Evolutionary conservation across 164 flowering plant species (phyloP), one percentile per base, ranked within the genome.

Genomic region (Dillenia suffruticosa): DNA sequence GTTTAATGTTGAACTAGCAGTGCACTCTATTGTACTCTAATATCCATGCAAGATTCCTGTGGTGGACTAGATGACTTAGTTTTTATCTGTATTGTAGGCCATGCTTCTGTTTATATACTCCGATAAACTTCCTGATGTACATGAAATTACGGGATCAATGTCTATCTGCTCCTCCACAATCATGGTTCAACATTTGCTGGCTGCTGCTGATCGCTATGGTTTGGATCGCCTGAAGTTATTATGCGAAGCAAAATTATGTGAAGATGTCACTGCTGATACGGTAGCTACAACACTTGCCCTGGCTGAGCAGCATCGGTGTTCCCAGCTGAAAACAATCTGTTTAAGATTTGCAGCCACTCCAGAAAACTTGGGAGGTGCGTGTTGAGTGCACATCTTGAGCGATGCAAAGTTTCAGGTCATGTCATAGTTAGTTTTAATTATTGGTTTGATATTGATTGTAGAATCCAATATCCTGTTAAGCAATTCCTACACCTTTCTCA

Each of bases 231-330:
- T 92, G 70, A 92, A 84, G 62, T 44, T 80, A 32, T 67, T 92
- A 44, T 92, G 98, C 72, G 98, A 92, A 74, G 78, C 84, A 56
- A 84, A 84, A 61, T 72, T 92, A 62, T 88, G 92, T 76, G 86
- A 85, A 48, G 84, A 81, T 57, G 75, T 92, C 46, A 77, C 56
- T 66, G 75, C 72, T 17, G 86, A 88, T 12, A 88, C 91, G 8
- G 96, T 90, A 57, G 86, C 92, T 26, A 87, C 96, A 55, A 90
- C 92, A 48, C 84, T 92, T 68, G 90, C 96, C 54, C 72, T 92
- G 0, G 96, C 98, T 56, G 98, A 90, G 75, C 96, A 83, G 68
- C 90, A 90, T 57, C 84, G 76, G 6, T 92, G 90, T 71, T 59
- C 62, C 16, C 89, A 84, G 63, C 83, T 92, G 40, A 92, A 90